Base-by-base conservation (phyloP, 805 yeast genomes). In the Limtongozyma cylindracea region DNA sequence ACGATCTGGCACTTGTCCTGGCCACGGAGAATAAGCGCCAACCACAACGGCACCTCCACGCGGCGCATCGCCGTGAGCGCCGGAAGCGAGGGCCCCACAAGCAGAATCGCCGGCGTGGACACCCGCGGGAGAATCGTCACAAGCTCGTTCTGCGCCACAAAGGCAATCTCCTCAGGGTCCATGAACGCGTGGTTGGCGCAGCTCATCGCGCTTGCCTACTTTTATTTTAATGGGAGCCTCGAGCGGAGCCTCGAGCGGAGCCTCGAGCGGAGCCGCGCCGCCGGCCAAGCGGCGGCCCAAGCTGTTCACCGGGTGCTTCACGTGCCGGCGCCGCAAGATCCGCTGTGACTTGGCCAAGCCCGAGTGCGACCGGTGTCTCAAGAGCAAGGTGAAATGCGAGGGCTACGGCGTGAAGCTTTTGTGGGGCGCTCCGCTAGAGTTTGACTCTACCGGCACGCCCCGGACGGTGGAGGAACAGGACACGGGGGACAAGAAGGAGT, bases 161-260 rank as follows among this genome's bases (percentile, higher is more conserved):
- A 88, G 31, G 66, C 73, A 19, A 82, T 52, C 39, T 84, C 96
- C n/a, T n/a, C n/a, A n/a, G n/a, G n/a, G n/a, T n/a, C n/a, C n/a
- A n/a, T n/a, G n/a, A n/a, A n/a, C n/a, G n/a, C n/a, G n/a, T n/a
- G n/a, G n/a, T n/a, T n/a, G n/a, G n/a, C n/a, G n/a, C n/a, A n/a
- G n/a, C n/a, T n/a, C n/a, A n/a, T n/a, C n/a, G n/a, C n/a, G n/a
- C n/a, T n/a, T n/a, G n/a, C n/a, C n/a, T n/a, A n/a, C n/a, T n/a
- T n/a, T n/a, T n/a, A n/a, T n/a, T n/a, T n/a, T n/a, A n/a, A n/a
- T n/a, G n/a, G n/a, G n/a, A n/a, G n/a, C n/a, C n/a, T n/a, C n/a
- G n/a, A n/a, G n/a, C n/a, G n/a, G n/a, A n/a, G n/a, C n/a, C n/a
- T n/a, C n/a, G n/a, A n/a, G n/a, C n/a, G n/a, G n/a, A n/a, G n/a